Percentiles rank a stretch among this genome's conserved stretches.
phyloP scores from a whole-genome alignment of 257 asterid species.

The Echium plantagineum region DNA sequence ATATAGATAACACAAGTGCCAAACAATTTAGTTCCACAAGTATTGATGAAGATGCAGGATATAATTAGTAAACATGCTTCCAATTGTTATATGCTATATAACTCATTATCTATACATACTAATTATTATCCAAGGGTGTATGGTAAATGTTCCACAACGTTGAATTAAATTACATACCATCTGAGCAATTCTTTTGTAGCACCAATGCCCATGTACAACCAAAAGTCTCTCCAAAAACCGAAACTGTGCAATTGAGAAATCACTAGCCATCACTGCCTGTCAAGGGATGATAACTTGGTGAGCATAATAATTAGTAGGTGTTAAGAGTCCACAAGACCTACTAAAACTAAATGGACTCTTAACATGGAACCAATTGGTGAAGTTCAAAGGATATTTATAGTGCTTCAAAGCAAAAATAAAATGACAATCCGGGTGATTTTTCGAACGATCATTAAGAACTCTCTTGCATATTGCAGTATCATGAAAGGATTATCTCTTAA shows the following conservation, averaged over 20 bases:
- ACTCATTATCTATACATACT: not conserved
- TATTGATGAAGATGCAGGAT: not conserved
- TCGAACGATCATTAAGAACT: not conserved
- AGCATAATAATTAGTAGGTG: constrained; percentile 11
- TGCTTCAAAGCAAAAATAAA: not conserved
- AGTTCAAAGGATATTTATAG: not conserved
- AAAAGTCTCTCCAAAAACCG: constrained; percentile 94
- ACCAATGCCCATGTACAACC: constrained; percentile 98
- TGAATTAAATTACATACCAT: constrained; percentile 45
- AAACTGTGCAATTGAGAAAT: constrained; percentile 92
- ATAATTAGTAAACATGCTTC: too few species aligned
- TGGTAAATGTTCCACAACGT: not conserved
- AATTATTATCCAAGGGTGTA: not conserved
- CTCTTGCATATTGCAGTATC: not conserved
- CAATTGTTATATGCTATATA: not conserved
- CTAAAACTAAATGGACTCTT: too few species aligned
- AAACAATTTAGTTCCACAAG: too few species aligned
- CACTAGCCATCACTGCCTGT: constrained; percentile 99
- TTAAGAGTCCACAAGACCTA: too few species aligned
- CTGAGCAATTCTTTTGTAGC: constrained; percentile 97
- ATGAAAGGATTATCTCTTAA: not conserved
- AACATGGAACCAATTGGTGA: too few species aligned
- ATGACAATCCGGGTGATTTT: not conserved
- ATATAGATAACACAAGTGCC: too few species aligned
- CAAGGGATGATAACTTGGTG: constrained; percentile 25